Evolutionary conservation across 306 rosid genomes (phyloP).

Genomic region (Senna tora): DNA sequence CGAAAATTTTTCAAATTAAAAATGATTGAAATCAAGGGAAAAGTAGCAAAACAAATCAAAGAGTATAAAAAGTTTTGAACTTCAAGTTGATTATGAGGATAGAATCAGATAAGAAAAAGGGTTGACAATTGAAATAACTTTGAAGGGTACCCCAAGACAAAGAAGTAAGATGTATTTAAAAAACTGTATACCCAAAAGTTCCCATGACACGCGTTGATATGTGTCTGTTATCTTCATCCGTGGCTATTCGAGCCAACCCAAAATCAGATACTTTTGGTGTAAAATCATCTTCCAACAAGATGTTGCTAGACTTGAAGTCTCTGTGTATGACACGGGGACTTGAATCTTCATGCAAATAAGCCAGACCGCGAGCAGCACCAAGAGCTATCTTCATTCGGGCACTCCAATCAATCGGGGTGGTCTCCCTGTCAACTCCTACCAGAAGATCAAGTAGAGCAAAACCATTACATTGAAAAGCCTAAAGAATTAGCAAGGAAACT

Average conservation of each 20-base stretch:
- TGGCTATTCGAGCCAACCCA: constrained; percentile 91
- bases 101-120: not conserved
- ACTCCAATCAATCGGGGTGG: constrained; percentile 74
- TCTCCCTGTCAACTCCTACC: constrained; percentile 77
- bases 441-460: constrained; percentile 32
- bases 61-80: constrained; percentile 19
- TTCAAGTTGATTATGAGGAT: constrained; percentile 1
- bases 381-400: constrained; percentile 90
- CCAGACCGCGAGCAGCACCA: constrained; percentile 94
- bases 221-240: constrained; percentile 81
- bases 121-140: no score
- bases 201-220: constrained; percentile 99
- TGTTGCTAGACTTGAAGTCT: constrained; percentile 95
- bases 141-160: not conserved
- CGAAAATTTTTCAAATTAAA: constrained; percentile 30
- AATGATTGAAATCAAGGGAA: constrained; percentile 24
- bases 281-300: constrained; percentile 88
- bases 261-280: constrained; percentile 97
- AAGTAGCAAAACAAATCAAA: constrained; percentile 16
- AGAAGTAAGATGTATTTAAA: not conserved
- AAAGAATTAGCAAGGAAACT: constrained; percentile 12
- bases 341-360: constrained; percentile 96
- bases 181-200: constrained; percentile 79
- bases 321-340: constrained; percentile 96
- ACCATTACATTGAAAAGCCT: constrained; percentile 30